Base-by-base conservation (phyloP, 2,329 filamentous ascomycete species). In the Neofusicoccum ribis region DNA sequence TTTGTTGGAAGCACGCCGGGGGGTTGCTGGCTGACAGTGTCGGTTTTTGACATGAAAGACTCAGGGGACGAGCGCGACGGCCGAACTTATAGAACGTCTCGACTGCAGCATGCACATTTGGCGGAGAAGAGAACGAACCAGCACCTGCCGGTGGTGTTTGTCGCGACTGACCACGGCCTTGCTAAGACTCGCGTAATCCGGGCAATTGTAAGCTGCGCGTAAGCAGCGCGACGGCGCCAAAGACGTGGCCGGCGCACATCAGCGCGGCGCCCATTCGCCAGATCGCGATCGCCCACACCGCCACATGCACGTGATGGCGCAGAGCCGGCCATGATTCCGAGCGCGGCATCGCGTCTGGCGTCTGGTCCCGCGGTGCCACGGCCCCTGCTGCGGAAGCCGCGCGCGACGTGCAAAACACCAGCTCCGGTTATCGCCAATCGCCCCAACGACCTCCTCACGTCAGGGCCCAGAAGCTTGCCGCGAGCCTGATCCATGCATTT, bases 171-270 rank as follows among this genome's bases (percentile, higher is more conserved):
- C 14, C 50, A 7, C 2, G 15, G 15, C n/a, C 50, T 52, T 52
- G 27, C 50, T 52, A 52, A 52, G 50, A 5, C n/a, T 52, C 50
- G 50, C 50, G 50, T 52, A 52, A 52, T 37, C 7, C 27, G n/a
- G 23, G 15, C 50, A 52, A 52, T 52, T 52, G 50, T 52, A 52
- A 52, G 50, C 50, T 17, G 50, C 34, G 7, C 50, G 50, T 52
- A 52, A 52, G 50, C 50, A 52, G 34, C 20, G 20, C 20, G 20
- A 23, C 2, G 20, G 20, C 20, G 20, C 15, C 34, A 37, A 39
- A 52, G 12, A 17, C 14, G 50, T 52, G 50, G 50, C 50, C 34
- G 50, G 50, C 34, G 27, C 27, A 31, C 27, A 31, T 31, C 27
- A 31, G 27, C 27, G 5, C 27, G 27, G 5, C 27, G 27, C 27